phyloP scores from a whole-genome alignment of 2,329 filamentous ascomycete genomes.

The Fusarium solani-melongenae region DNA sequence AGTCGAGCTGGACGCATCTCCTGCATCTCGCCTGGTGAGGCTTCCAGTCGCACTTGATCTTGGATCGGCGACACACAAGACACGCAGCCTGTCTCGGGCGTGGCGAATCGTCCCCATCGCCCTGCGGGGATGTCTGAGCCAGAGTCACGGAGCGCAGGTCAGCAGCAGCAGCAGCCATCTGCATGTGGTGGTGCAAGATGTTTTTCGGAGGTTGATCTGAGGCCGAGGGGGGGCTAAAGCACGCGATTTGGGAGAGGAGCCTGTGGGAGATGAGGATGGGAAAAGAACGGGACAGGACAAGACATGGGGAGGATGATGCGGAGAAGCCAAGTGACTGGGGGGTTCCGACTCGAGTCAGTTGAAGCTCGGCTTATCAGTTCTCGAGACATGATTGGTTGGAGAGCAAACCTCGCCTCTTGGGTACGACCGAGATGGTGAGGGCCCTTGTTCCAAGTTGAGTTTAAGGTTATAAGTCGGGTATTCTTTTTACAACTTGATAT shows the following conservation, averaged over 20 bases:
- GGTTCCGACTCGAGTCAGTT: neutral
- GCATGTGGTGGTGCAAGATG: conserved; percentile 6
- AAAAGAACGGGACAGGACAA: neutral
- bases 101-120: conserved; percentile 40
- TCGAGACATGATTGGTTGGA: conserved; percentile 23
- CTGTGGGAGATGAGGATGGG: conserved; percentile 8
- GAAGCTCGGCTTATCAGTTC: neutral
- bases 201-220: conserved; percentile 30
- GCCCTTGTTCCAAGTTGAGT: neutral
- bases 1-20: conserved; percentile 67
- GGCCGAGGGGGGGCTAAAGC: conserved; percentile 15
- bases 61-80: conserved; percentile 73
- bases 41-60: conserved; percentile 73
- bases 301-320: conserved; percentile 13
- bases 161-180: conserved; percentile 16
- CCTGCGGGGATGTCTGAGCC: conserved; percentile 31
- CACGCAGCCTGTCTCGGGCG: conserved; percentile 63
- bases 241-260: conserved; percentile 13
- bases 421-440: neutral
- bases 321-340: conserved; percentile 10
- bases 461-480: neutral
- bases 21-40: conserved; percentile 65
- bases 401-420: conserved; percentile 14
- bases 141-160: conserved; percentile 12
- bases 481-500: neutral